Conservation (phyloP, 345 rosid species). For the Eutrema japonicum region DNA sequence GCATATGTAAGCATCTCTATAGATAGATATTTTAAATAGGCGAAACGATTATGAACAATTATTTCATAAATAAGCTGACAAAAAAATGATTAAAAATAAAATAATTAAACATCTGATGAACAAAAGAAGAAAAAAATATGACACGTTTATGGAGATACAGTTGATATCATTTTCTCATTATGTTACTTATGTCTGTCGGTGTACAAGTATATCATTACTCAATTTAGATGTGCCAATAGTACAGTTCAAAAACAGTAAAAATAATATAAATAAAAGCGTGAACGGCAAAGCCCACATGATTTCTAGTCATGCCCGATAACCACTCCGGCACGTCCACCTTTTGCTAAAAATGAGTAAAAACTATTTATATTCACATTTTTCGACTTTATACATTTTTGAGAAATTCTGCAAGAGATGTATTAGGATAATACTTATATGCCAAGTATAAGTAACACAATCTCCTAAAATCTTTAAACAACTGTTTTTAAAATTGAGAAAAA, state of each 20-base stretch:
- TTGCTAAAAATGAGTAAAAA: not conserved
- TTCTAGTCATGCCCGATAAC: constrained; percentile 94
- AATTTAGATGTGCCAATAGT: not conserved
- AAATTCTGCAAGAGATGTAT: not conserved
- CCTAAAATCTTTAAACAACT: constrained; percentile 1
- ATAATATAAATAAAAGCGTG: not conserved
- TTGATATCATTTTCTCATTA: no score
- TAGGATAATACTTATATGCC: not conserved
- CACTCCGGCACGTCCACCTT: constrained; percentile 48
- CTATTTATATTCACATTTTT: no score
- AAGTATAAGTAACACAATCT: not conserved
- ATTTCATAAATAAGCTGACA: not conserved
- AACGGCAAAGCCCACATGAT: constrained; percentile 79
- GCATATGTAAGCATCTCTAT: constrained; percentile 7
- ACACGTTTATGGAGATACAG: no score
- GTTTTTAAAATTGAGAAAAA: not conserved
- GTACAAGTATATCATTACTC: no score
- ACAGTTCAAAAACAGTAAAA: not conserved
- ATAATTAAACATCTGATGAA: not conserved
- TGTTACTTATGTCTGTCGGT: no score
- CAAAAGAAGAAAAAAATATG: not conserved
- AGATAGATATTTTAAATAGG: not conserved
- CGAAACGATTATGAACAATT: not conserved
- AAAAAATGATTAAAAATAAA: not conserved
- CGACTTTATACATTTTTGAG: not conserved